Evolutionary conservation across 2,329 filamentous ascomycete genomes (phyloP).

Genomic region (Aspergillus sp.): DNA sequence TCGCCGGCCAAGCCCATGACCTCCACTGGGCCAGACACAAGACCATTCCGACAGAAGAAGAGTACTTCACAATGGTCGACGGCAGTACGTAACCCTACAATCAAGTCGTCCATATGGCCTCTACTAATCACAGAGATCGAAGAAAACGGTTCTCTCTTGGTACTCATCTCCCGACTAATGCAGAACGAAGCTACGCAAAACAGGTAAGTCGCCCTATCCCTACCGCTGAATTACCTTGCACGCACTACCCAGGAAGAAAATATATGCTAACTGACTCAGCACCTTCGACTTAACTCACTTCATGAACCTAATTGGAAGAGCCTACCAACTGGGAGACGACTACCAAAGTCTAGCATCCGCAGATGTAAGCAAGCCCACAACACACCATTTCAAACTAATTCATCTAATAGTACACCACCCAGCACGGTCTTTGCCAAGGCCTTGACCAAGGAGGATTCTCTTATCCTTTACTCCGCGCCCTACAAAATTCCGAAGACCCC

Average conservation of each 20-base stretch:
- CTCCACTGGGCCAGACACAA: slow-evolving; percentile 42
- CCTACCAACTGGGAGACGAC: slow-evolving; percentile 57
- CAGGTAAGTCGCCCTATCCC: not conserved
- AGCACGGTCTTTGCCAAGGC: slow-evolving; percentile 75
- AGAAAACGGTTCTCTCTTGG: slow-evolving; percentile 45
- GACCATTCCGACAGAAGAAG: slow-evolving; percentile 39
- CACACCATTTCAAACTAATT: too few relatives aligned
- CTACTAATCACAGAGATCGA: not conserved
- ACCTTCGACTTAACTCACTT: slow-evolving; percentile 53
- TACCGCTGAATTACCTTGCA: too few relatives aligned
- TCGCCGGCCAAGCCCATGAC: slow-evolving; percentile 44
- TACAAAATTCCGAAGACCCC: too few relatives aligned
- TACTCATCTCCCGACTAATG: slow-evolving; percentile 41
- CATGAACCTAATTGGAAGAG: slow-evolving; percentile 54
- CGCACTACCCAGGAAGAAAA: too few relatives aligned
- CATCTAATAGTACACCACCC: slow-evolving; percentile 62
- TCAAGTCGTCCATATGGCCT: not conserved
- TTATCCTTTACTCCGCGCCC: too few relatives aligned
- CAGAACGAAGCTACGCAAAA: slow-evolving; percentile 26
- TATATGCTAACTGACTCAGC: not conserved
- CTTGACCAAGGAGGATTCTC: slow-evolving; percentile 68
- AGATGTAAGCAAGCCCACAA: slow-evolving; percentile 21
- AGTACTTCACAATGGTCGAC: slow-evolving; percentile 47
- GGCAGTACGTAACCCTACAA: slow-evolving; percentile 25
- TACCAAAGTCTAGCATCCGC: slow-evolving; percentile 73